Conservation (phyloP, 2,329 filamentous ascomycete species). For the Diaporthe batatas region DNA sequence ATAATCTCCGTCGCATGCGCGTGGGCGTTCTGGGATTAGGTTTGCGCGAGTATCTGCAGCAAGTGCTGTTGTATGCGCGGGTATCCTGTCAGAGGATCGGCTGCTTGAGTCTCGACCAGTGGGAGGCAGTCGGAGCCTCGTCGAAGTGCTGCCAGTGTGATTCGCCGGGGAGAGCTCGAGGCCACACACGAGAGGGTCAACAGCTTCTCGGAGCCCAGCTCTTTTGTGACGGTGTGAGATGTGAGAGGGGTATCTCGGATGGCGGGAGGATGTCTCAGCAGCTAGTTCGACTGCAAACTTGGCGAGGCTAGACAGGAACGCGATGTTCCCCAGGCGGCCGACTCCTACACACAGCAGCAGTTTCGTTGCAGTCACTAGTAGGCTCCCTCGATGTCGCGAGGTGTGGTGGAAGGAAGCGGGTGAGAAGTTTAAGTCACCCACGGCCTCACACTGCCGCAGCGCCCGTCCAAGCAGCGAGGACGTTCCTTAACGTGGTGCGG, state of each 20-base stretch:
- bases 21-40: slow-evolving; percentile 25
- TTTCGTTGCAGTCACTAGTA: slow-evolving; percentile 10
- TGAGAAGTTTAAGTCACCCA: neutral
- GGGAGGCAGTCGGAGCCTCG: slow-evolving; percentile 29
- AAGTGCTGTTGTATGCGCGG: slow-evolving; percentile 4
- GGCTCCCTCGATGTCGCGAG: neutral
- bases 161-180: slow-evolving; percentile 15
- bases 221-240: slow-evolving; percentile 8
- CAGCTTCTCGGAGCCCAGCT: slow-evolving; percentile 21
- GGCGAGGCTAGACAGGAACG: neutral
- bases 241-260: neutral
- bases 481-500: slow-evolving; percentile 1
- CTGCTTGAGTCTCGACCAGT: slow-evolving; percentile 16
- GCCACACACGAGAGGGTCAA: slow-evolving; percentile 8
- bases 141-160: slow-evolving; percentile 16
- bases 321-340: slow-evolving; percentile 20
- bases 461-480: slow-evolving; percentile 2
- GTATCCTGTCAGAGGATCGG: slow-evolving; percentile 22
- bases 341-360: slow-evolving; percentile 25
- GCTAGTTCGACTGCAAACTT: neutral
- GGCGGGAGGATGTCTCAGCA: neutral
- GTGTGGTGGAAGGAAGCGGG: neutral
- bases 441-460: neutral
- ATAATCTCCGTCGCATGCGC: slow-evolving; percentile 27
- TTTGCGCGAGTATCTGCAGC: slow-evolving; percentile 17